Conservation (phyloP, 1,284 basidiomycete species). For the Ceraceosorus guamensis region DNA sequence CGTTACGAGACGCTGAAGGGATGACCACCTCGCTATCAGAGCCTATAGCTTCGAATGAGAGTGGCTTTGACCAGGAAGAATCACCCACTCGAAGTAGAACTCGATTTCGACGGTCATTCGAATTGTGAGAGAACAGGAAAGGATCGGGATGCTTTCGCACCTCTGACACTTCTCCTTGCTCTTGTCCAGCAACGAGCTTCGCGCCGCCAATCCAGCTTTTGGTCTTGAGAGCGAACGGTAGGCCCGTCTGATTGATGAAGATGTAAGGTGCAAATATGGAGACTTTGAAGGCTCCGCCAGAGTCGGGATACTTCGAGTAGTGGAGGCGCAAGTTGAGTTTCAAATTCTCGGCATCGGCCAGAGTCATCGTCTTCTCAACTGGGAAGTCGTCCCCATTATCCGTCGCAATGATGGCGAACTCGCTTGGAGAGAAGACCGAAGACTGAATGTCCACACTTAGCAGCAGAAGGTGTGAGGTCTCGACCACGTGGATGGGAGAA, state of each 20-base stretch:
- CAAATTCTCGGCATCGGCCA: slow-evolving; percentile 69
- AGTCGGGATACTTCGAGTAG: slow-evolving; percentile 70
- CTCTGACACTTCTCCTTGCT: slow-evolving; percentile 13
- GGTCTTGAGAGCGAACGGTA: slow-evolving; percentile 73
- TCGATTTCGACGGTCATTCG: slow-evolving; percentile 69
- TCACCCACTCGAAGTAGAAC: slow-evolving; percentile 77
- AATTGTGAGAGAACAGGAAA: slow-evolving; percentile 72
- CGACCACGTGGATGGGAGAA: slow-evolving; percentile 94
- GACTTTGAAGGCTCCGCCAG: slow-evolving; percentile 96
- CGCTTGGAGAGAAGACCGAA: slow-evolving; percentile 85
- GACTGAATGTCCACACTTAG: slow-evolving; percentile 77
- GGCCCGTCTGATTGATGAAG: slow-evolving; percentile 84
- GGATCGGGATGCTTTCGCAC: slow-evolving; percentile 50
- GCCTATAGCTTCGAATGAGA: slow-evolving; percentile 67
- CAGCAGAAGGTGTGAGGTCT: slow-evolving; percentile 85
- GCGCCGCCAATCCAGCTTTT: slow-evolving; percentile 66
- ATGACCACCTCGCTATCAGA: slow-evolving; percentile 81
- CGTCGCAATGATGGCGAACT: slow-evolving; percentile 95
- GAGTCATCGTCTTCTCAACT: slow-evolving; percentile 64
- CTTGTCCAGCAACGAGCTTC: slow-evolving; percentile 78
- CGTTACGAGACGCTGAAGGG: slow-evolving; percentile 61
- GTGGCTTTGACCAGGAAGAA: slow-evolving; percentile 72
- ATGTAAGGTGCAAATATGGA: slow-evolving; percentile 92
- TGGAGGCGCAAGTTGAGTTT: slow-evolving; percentile 78
- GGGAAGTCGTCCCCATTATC: slow-evolving; percentile 86